Evolutionary conservation across 208 protist genomes (phyloP), one percentile per base, ranked within the genome.

Genomic region (Leptomonas seymouri): DNA sequence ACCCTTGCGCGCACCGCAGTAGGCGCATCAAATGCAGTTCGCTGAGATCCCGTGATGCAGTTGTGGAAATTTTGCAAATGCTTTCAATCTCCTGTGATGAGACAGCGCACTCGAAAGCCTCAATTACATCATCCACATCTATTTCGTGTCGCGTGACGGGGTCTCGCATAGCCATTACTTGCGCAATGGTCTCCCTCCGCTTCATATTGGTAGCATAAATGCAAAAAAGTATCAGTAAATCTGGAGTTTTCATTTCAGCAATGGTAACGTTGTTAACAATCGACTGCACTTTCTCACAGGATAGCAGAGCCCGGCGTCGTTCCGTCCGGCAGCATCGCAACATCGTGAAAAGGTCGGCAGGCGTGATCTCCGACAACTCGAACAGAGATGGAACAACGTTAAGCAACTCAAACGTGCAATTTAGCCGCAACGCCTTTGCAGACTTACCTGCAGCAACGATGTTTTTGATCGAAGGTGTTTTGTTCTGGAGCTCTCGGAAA

Each of bases 11-110:
- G 6, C 67, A 73, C n/a, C 82, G 76, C 15, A 88, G 74, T 11
- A 93, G 49, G 4, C 86, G 79, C 80, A 87, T 89, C 41, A 93
- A 51, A 46, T 89, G 83, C 23, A 36, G 44, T 49, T 90, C 87
- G 58, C 84, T 74, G 3, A 80, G 58, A 30, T 63, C 59, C 20
- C 80, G 72, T 23, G 84, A n/a, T 0, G 65, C 68, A 2, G 45
- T 57, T 0, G 73, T 64, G 23, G 64, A 79, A 44, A 79, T 58
- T 34, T 74, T 78, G 45, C 84, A 82, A 25, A 95, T 60, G 14
- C 60, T 36, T 0, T 82, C 83, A 8, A 89, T 28, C 41, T 78
- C 64, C 12, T 78, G 42, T 0, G 55, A 75, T 28, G 76, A 58
- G 28, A 30, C 28, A 3, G 63, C 58, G 20, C 67, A 81, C 49